Percentiles rank a stretch among this genome's conserved stretches.
These are phyloP conservation scores for Apiospora marii DNA, from an alignment of 2,329 filamentous ascomycete genomes.

Conservation along the genomic window DNA sequence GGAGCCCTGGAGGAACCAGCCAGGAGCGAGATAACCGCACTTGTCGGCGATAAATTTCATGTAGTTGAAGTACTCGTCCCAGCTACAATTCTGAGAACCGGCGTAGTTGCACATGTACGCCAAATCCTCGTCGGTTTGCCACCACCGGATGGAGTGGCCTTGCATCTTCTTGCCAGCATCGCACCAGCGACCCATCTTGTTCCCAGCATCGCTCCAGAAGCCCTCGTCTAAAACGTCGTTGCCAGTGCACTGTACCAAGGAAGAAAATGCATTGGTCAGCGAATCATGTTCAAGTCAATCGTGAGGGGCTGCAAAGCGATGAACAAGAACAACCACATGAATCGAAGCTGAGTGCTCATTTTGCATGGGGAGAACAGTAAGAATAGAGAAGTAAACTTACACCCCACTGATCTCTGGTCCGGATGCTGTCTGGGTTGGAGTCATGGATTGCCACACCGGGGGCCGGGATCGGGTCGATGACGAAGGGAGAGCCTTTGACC, in stretches of 20 bases:
- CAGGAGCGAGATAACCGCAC: not conserved
- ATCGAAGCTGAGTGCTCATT: not conserved
- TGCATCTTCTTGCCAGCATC: not conserved
- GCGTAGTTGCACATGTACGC: conserved; percentile 4
- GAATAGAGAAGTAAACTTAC: not conserved
- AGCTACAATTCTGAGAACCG: not conserved
- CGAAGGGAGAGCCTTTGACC: not conserved
- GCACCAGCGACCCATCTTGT: not conserved
- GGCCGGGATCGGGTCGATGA: not conserved
- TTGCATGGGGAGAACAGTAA: too few species aligned
- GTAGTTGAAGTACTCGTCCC: not conserved
- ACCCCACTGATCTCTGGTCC: not conserved
- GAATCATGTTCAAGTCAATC: not conserved
- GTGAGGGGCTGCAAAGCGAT: not conserved
- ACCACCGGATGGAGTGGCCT: not conserved
- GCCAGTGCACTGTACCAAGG: not conserved
- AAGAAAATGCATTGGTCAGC: not conserved
- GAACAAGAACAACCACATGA: not conserved
- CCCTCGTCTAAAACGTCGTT: too few species aligned
- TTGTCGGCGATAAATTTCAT: not conserved
- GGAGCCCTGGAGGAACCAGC: conserved; percentile 4
- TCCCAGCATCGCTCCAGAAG: not conserved
- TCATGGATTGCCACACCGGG: not conserved
- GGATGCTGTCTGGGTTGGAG: not conserved
- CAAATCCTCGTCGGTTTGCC: not conserved